A percentile compares a stretch with the other conserved stretches of the same genome.
phyloP scores from a whole-genome alignment of 148 eudicot genomes.

The Silene latifolia region DNA sequence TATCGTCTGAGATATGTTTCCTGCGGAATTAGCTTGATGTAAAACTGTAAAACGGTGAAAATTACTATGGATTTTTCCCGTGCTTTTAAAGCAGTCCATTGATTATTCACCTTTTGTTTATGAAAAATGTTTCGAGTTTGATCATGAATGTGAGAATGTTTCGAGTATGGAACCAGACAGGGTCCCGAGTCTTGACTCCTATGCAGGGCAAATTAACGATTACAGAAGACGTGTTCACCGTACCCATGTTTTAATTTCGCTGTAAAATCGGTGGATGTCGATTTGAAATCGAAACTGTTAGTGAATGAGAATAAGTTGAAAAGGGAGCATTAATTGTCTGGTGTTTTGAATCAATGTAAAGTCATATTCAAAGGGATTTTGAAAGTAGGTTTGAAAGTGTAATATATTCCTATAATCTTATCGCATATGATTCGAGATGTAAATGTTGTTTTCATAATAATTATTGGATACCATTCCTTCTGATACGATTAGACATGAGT shows the following conservation, averaged over 20 bases:
- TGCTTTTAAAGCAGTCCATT: slow-evolving; percentile 78
- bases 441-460: background rate
- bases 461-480: background rate
- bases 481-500: background rate
- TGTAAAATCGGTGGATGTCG: too few species aligned
- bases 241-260: background rate
- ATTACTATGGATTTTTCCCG: slow-evolving; percentile 54
- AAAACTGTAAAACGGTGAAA: slow-evolving; percentile 4
- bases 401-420: background rate
- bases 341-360: background rate
- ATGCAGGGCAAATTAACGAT: too few species aligned
- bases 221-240: too few species aligned
- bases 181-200: too few species aligned
- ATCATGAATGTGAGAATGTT: background rate
- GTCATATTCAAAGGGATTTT: background rate
- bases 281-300: background rate
- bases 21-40: too few species aligned
- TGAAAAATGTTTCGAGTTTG: too few species aligned
- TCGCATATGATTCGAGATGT: background rate
- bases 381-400: background rate
- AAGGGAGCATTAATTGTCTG: background rate
- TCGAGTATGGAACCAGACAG: too few species aligned
- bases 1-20: background rate
- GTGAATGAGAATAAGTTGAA: background rate
- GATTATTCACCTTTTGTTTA: slow-evolving; percentile 11